Conservation (phyloP, 257 asterid genomes). For the Ilex asprella region DNA sequence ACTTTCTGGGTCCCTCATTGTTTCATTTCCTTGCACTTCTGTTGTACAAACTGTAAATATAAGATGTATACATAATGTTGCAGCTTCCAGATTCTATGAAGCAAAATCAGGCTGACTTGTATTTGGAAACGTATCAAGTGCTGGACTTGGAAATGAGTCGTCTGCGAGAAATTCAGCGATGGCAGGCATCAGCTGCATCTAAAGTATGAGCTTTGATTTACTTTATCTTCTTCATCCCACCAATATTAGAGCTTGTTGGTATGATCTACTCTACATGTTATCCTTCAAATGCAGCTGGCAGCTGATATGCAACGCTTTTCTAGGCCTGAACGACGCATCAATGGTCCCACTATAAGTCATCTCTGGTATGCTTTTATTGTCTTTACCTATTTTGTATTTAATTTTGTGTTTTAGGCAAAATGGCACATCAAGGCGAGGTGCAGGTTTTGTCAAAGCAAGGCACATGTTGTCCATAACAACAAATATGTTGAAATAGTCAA, state of each 20-base stretch:
- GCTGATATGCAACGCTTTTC: conserved; percentile 99
- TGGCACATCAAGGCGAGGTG: too few relatives aligned
- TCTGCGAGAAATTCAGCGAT: conserved; percentile 92
- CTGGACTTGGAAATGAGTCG: conserved; percentile 98
- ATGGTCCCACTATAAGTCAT: conserved; percentile 97
- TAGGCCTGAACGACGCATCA: conserved; percentile 94
- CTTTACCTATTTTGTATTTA: background rate
- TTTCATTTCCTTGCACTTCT: conserved; percentile 7
- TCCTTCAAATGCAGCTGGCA: conserved; percentile 70
- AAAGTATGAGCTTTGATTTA: conserved; percentile 42
- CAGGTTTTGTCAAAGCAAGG: too few relatives aligned
- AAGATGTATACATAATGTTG: conserved; percentile 13
- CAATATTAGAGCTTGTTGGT: conserved; percentile 2
- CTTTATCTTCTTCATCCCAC: conserved; percentile 1
- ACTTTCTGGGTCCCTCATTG: background rate
- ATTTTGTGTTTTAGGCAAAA: too few relatives aligned
- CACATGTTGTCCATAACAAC: too few relatives aligned
- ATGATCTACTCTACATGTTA: conserved; percentile 12
- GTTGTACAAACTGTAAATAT: conserved; percentile 1
- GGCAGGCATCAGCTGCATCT: conserved; percentile 96
- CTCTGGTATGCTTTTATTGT: conserved; percentile 58
- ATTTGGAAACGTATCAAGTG: conserved; percentile 97
- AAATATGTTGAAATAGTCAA: too few relatives aligned
- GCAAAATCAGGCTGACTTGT: conserved; percentile 94
- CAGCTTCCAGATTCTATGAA: conserved; percentile 99